Evolutionary conservation across 225 moss, liverwort and hornwort genomes (phyloP).

Genomic region (Bryum argenteum): DNA sequence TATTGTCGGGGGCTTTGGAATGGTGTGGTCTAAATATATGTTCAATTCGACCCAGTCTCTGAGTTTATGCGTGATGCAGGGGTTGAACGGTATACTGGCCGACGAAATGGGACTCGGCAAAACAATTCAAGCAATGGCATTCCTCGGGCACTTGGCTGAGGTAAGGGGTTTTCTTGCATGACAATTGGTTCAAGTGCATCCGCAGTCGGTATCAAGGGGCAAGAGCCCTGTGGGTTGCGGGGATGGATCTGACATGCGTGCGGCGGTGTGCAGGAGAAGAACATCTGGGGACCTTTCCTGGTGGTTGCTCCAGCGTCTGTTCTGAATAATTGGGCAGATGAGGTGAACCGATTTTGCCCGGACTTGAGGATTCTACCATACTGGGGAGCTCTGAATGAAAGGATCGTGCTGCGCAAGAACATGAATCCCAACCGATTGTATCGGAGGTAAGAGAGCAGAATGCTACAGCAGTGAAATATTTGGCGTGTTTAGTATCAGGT

Average conservation of each 20-base stretch:
- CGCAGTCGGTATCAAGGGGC: background rate
- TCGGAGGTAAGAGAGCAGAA: conserved; percentile 53
- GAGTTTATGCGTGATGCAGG: conserved; percentile 46
- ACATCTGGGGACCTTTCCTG: conserved; percentile 97
- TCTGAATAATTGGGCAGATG: conserved; percentile 98
- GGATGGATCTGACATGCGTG: background rate
- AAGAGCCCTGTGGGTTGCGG: background rate
- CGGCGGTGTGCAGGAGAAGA: conserved; percentile 68
- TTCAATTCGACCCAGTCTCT: background rate
- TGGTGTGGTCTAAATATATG: background rate
- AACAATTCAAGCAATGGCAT: conserved; percentile 99
- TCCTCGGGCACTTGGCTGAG: conserved; percentile 96
- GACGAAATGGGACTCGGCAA: conserved; percentile 99
- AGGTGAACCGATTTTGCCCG: conserved; percentile 90
- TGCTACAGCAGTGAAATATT: background rate
- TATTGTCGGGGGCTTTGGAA: background rate
- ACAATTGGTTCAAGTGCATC: background rate
- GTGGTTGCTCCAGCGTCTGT: conserved; percentile 98
- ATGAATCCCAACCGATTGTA: conserved; percentile 89
- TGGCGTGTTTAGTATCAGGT: background rate
- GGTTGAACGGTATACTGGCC: conserved; percentile 93
- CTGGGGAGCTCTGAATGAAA: conserved; percentile 86
- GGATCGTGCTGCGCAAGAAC: conserved; percentile 83
- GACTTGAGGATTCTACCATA: conserved; percentile 91
- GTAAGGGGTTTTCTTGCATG: conserved; percentile 40